These are phyloP conservation scores for Tephrocybe sp. DNA, from an alignment of 768 basidiomycete species.

Conservation along the genomic window DNA sequence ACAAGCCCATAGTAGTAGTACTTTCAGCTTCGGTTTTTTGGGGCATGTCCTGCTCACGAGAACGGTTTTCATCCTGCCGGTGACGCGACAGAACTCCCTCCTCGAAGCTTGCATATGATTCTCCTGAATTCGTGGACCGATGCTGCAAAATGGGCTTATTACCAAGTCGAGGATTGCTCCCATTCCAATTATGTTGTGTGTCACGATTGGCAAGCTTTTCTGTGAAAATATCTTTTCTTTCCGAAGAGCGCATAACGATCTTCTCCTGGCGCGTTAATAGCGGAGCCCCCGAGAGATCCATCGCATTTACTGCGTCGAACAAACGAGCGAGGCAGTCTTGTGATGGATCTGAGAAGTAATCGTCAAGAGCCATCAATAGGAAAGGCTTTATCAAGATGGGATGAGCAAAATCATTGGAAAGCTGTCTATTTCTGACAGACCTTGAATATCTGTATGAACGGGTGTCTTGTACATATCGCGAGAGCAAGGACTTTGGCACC, in stretches of 20 bases:
- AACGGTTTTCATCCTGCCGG: conserved; percentile 35
- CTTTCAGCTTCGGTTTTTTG: conserved; percentile 35
- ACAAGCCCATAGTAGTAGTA: conserved; percentile 28
- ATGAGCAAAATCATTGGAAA: background rate
- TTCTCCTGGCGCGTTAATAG: conserved; percentile 80
- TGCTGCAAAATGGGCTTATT: conserved; percentile 34
- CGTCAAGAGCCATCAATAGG: conserved; percentile 90
- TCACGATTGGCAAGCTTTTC: conserved; percentile 63
- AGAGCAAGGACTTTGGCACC: conserved; percentile 94
- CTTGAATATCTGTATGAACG: conserved; percentile 96
- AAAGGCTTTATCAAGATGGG: conserved; percentile 62
- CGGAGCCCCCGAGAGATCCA: conserved; percentile 83
- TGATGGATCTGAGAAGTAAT: conserved; percentile 89
- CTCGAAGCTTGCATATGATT: conserved; percentile 71
- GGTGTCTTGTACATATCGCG: conserved; percentile 90
- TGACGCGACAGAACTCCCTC: conserved; percentile 58
- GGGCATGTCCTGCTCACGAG: conserved; percentile 30
- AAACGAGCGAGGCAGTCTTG: conserved; percentile 88
- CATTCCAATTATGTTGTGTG: conserved; percentile 28
- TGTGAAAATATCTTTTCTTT: conserved; percentile 88
- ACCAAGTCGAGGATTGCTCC: conserved; percentile 21
- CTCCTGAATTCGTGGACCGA: conserved; percentile 54
- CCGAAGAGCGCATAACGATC: conserved; percentile 84
- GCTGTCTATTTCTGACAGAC: conserved; percentile 31
- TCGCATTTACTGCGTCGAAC: conserved; percentile 91